Evolutionary conservation across 2,329 filamentous ascomycete genomes (phyloP).

Genomic region (Hypoxylon sp.): DNA sequence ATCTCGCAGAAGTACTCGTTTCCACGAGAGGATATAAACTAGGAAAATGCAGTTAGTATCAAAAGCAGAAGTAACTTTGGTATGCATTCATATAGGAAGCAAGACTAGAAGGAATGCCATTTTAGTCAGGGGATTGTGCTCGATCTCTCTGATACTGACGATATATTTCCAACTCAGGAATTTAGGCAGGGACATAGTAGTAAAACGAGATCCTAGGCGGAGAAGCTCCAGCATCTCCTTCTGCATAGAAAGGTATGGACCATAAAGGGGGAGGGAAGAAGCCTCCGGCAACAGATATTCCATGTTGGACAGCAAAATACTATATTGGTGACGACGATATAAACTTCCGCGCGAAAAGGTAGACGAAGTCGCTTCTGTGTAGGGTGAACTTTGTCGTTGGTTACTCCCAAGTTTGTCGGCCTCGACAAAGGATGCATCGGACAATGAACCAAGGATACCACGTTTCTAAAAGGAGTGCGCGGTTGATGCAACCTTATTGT

Average conservation of each 20-base stretch:
- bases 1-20: conserved; percentile 99
- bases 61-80: neutral
- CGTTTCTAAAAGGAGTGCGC: conserved; percentile 11
- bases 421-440: conserved; percentile 2
- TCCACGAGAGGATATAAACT: conserved; percentile 98
- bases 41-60: conserved; percentile 48
- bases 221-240: neutral
- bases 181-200: neutral
- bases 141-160: conserved; percentile 15
- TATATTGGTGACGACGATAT: neutral
- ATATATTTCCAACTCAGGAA: neutral
- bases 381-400: neutral
- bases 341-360: neutral
- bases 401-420: neutral
- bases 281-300: conserved; percentile 1
- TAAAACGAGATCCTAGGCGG: neutral
- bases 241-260: neutral
- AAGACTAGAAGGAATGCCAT: neutral
- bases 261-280: neutral
- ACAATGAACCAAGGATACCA: conserved; percentile 6
- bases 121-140: neutral
- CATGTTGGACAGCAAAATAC: conserved; percentile 1
- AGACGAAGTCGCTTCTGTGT: neutral
- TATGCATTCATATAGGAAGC: neutral
- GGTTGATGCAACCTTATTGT: conserved; percentile 2